A percentile compares a stretch with the other conserved stretches of the same genome.
These are phyloP conservation scores for Symmetrospora coprosmae DNA, from an alignment of 768 basidiomycete genomes.

Conservation along the genomic window DNA sequence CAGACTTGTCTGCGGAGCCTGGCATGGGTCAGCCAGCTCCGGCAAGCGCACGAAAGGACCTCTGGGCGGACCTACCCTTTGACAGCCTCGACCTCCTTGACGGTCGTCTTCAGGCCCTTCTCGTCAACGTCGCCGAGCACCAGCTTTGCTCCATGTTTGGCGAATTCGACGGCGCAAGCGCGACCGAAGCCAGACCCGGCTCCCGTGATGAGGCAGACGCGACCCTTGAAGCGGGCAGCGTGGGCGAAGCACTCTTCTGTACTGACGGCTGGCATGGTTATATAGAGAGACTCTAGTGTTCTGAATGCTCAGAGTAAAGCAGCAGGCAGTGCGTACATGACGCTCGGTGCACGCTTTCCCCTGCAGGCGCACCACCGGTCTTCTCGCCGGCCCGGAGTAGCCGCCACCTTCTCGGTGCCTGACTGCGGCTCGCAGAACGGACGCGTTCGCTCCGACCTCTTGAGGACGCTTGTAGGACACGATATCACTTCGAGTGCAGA, in stretches of 20 bases:
- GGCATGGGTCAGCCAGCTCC: background rate
- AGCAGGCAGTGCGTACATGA: too few relatives aligned
- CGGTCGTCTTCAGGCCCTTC: conserved; percentile 2
- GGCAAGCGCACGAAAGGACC: background rate
- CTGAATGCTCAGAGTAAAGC: too few relatives aligned
- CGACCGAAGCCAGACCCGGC: conserved; percentile 11
- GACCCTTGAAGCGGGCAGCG: conserved; percentile 15
- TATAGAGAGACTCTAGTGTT: too few relatives aligned
- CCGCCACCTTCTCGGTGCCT: too few relatives aligned
- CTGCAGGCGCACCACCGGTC: too few relatives aligned
- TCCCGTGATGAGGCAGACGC: conserved; percentile 16
- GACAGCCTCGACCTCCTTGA: conserved; percentile 4
- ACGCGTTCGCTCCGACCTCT: too few relatives aligned
- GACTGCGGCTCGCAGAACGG: too few relatives aligned
- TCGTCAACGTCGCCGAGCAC: conserved; percentile 18
- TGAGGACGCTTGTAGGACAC: too few relatives aligned
- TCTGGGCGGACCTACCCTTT: background rate
- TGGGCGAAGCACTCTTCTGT: conserved; percentile 11
- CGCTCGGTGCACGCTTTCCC: too few relatives aligned
- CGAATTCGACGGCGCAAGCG: conserved; percentile 11
- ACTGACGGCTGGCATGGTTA: background rate
- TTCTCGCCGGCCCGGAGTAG: too few relatives aligned
- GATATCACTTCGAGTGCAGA: too few relatives aligned
- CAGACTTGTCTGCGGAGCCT: background rate
- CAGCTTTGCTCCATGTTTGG: conserved; percentile 18